A percentile compares a stretch with the other conserved stretches of the same genome.
Evolutionary conservation across 2,329 filamentous ascomycete species (phyloP).

Genomic region (Cladosporium cucumerinum): DNA sequence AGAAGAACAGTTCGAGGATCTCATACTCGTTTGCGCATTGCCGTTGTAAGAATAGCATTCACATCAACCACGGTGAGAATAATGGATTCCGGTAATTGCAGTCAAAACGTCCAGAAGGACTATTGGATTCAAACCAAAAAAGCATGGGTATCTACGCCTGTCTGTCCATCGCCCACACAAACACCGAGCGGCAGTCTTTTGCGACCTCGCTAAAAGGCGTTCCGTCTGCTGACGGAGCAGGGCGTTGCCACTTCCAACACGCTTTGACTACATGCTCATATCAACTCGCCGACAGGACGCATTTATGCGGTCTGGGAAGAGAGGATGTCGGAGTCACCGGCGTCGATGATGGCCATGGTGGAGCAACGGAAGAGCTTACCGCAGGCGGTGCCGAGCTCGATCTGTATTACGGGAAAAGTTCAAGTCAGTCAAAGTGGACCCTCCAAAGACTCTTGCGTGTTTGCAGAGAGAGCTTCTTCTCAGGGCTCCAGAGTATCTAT

Average conservation of each 20-base stretch:
- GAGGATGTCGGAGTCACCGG: slow-evolving; percentile 58
- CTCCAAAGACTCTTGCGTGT: slow-evolving; percentile 68
- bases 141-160: slow-evolving; percentile 16
- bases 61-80: background rate
- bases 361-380: slow-evolving; percentile 99
- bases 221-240: background rate
- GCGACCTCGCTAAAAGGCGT: slow-evolving; percentile 11
- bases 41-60: background rate
- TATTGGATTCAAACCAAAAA: slow-evolving; percentile 12
- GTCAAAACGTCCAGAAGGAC: slow-evolving; percentile 16
- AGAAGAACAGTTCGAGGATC: background rate
- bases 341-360: slow-evolving; percentile 45
- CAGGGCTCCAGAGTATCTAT: slow-evolving; percentile 60
- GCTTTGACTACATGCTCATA: slow-evolving; percentile 16
- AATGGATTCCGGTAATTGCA: background rate
- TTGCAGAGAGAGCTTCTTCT: slow-evolving; percentile 67
- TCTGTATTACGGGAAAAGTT: slow-evolving; percentile 54
- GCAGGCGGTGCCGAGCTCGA: slow-evolving; percentile 96
- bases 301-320: slow-evolving; percentile 59
- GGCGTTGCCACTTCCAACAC: slow-evolving; percentile 7
- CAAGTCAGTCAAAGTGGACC: slow-evolving; percentile 57
- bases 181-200: slow-evolving; percentile 13
- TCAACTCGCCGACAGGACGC: slow-evolving; percentile 1
- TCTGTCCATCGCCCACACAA: slow-evolving; percentile 4
- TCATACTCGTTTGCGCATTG: background rate